Conservation (phyloP, 2,329 filamentous ascomycete genomes). For the Aspergillus costaricaensis region DNA sequence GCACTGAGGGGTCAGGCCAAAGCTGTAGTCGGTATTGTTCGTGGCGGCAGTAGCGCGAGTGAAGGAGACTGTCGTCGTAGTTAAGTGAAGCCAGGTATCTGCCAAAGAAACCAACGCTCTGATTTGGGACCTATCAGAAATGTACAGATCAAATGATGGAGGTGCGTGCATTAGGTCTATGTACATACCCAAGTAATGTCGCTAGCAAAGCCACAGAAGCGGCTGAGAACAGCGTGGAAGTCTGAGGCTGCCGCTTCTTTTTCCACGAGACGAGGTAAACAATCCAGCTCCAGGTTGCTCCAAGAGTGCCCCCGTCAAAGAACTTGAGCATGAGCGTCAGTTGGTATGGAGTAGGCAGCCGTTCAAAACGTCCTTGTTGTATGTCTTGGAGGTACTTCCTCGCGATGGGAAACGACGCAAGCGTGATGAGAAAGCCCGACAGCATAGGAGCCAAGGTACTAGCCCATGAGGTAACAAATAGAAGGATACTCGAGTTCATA, state of each 20-base stretch:
- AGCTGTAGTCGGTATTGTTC: not conserved
- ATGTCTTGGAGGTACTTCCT: constrained; percentile 10
- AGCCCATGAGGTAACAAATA: constrained; percentile 11
- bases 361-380: constrained; percentile 8
- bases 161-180: no score
- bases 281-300: constrained; percentile 18
- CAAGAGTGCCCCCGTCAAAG: constrained; percentile 16
- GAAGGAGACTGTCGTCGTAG: constrained; percentile 25
- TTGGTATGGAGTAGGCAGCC: constrained; percentile 24
- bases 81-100: constrained; percentile 30
- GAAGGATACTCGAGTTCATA: constrained; percentile 12
- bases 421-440: constrained; percentile 24
- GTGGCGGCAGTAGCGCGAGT: constrained; percentile 8
- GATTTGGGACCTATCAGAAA: not conserved
- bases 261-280: constrained; percentile 20
- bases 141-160: not conserved
- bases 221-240: constrained; percentile 7
- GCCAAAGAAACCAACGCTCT: constrained; percentile 22
- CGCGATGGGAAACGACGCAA: constrained; percentile 27
- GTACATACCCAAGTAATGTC: not conserved
- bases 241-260: constrained; percentile 11
- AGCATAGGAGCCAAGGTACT: constrained; percentile 28
- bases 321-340: constrained; percentile 20
- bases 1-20: constrained; percentile 5
- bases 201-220: not conserved